These are phyloP conservation scores for Zasmidium cellare DNA, from an alignment of 2,329 filamentous ascomycete species.

Conservation along the genomic window DNA sequence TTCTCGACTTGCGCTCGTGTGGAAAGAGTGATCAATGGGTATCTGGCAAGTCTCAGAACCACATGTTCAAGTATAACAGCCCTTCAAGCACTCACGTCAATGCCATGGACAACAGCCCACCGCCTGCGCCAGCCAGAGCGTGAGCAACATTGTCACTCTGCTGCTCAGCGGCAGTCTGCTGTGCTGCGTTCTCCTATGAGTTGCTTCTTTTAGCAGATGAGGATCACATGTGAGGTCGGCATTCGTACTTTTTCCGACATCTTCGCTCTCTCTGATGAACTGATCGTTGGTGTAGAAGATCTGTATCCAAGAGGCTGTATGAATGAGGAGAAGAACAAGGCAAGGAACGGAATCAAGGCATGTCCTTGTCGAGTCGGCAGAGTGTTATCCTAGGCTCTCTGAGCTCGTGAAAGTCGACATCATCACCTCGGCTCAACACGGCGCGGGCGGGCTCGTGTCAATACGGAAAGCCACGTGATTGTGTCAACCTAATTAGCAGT, in stretches of 20 bases:
- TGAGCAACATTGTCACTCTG: constrained; percentile 97
- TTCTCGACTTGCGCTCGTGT: constrained; percentile 98
- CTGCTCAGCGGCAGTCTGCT: constrained; percentile 64
- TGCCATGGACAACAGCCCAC: constrained; percentile 92
- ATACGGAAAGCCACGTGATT: neutral
- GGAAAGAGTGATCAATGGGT: constrained; percentile 94
- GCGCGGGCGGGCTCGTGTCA: neutral
- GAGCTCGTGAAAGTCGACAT: constrained; percentile 1
- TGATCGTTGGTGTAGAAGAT: neutral
- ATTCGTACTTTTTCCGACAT: neutral
- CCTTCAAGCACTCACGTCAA: constrained; percentile 67
- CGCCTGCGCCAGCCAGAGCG: constrained; percentile 87
- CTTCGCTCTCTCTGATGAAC: neutral
- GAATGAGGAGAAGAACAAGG: constrained; percentile 1
- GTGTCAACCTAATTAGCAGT: constrained; percentile 1
- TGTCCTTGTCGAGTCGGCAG: neutral
- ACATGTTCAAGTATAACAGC: neutral
- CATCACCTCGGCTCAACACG: constrained; percentile 6
- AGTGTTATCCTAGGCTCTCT: neutral
- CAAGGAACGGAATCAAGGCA: neutral
- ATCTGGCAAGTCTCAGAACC: constrained; percentile 54
- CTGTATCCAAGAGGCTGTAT: neutral
- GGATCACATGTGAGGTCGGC: neutral
- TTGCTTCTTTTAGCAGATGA: neutral
- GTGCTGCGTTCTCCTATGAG: constrained; percentile 12